A percentile compares a stretch with the other conserved stretches of the same genome.
Evolutionary conservation across 192 early-diverging fungal genomes (phyloP).

Genomic region (Linnemannia elongata): DNA sequence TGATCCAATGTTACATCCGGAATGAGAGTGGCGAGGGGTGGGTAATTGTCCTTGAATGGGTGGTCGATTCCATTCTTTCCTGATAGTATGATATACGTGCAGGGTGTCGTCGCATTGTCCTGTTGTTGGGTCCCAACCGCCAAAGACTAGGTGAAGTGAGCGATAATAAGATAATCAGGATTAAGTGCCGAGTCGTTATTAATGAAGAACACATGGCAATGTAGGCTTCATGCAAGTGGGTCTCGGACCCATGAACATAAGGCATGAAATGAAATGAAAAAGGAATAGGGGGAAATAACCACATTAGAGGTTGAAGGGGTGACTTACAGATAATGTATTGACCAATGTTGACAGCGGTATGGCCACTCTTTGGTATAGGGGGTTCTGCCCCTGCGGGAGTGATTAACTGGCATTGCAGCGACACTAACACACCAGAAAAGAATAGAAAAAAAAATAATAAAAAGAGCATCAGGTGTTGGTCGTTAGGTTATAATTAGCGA

Average conservation of each 20-base stretch:
- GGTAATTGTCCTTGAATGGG: slow-evolving; percentile 44
- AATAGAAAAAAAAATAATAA: background rate
- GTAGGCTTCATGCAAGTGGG: no score
- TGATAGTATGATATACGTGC: slow-evolving; percentile 45
- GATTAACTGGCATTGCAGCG: slow-evolving; percentile 42
- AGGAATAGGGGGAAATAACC: background rate
- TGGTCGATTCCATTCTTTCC: slow-evolving; percentile 53
- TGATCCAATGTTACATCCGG: slow-evolving; percentile 58
- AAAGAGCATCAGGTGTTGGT: background rate
- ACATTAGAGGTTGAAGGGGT: background rate
- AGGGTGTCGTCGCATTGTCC: slow-evolving; percentile 53
- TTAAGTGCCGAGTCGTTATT: background rate
- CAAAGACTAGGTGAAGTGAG: slow-evolving; percentile 27
- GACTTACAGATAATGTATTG: slow-evolving; percentile 62
- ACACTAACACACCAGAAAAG: slow-evolving; percentile 12
- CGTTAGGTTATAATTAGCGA: slow-evolving; percentile 29
- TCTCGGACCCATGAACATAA: background rate
- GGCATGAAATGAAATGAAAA: background rate
- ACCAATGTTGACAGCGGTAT: slow-evolving; percentile 62
- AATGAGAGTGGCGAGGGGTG: slow-evolving; percentile 60
- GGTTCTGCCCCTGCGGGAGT: slow-evolving; percentile 44
- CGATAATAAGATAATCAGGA: background rate
- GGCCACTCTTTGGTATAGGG: slow-evolving; percentile 60
- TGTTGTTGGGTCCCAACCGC: slow-evolving; percentile 52
- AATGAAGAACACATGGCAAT: background rate